Base-by-base conservation (phyloP, 176 grass and related monocot genomes). In the Oryza punctata region DNA sequence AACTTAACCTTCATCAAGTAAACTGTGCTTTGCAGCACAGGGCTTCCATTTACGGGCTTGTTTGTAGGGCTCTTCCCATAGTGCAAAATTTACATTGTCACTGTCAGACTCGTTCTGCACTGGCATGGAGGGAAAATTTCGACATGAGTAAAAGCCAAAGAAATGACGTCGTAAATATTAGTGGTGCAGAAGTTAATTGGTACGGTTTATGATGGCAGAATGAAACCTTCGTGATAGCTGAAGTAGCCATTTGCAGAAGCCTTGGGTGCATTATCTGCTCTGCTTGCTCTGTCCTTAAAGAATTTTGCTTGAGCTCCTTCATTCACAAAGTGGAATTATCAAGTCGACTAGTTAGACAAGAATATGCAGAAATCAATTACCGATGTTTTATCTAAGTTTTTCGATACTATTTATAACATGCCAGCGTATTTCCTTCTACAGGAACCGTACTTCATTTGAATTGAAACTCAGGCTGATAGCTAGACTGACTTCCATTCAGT, bases 241-340 rank as follows among this genome's bases (percentile, higher is more conserved):
- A 65, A 77, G 89, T 84, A 33, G 93, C 91, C 89, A 98, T 90
- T 67, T 78, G 73, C 70, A 93, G 12, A 28, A 98, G 89, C 4
- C 96, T 84, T 6, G 14, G 85, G 32, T 98, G 90, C 91, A 95
- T 95, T 40, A 98, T 89, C 81, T 83, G 85, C 81, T 93, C 96
- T 4, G 73, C 25, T 13, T 72, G 26, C 12, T 93, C 88, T 28
- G 25, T 85, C 78, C 32, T 70, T 5, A 83, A 67, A 28, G 86
- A 35, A 46, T 67, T 84, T 23, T 87, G 83, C 78, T 77, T 85
- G 5, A 71, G 47, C 83, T 93, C 87, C 93, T 95, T 87, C 64
- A 78, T 81, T 59, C 72, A 82, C 33, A 87, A 16, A 69, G 24
- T 3, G 8, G 29, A 33, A n/a, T 67, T 19, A 11, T 78, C 57